Conservation (phyloP, 2,329 filamentous ascomycete genomes). For the Cyphellophora attinorum region DNA sequence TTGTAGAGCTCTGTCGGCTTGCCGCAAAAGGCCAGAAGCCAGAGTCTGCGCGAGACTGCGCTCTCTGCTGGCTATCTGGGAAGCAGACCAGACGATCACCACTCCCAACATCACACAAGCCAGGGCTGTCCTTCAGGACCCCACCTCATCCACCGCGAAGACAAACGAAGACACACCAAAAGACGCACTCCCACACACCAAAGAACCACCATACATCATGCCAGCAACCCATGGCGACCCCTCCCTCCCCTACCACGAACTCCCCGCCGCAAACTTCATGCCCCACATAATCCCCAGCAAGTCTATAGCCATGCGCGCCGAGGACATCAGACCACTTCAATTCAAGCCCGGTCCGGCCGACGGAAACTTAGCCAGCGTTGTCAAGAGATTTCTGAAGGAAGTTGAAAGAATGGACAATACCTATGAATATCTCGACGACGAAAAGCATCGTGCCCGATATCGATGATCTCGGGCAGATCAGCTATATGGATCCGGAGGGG, state of each 20-base stretch:
- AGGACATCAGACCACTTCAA: constrained; percentile 61
- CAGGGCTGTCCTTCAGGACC: constrained; percentile 1
- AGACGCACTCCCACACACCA: constrained; percentile 7
- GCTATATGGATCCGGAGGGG: constrained; percentile 57
- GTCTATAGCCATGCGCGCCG: constrained; percentile 60
- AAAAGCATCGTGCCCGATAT: constrained; percentile 50
- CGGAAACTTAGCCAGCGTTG: constrained; percentile 53
- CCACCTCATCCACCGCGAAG: no score
- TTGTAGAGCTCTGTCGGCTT: constrained; percentile 53
- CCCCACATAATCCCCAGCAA: constrained; percentile 70
- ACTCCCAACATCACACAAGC: constrained; percentile 48
- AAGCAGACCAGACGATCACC: constrained; percentile 44
- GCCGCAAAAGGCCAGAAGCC: constrained; percentile 46
- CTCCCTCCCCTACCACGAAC: constrained; percentile 65
- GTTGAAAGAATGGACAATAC: constrained; percentile 50
- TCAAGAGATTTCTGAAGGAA: constrained; percentile 61
- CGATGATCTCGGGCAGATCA: constrained; percentile 64
- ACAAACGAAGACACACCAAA: neutral
- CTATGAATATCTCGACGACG: constrained; percentile 40
- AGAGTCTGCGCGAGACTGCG: constrained; percentile 56
- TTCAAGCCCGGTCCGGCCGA: constrained; percentile 60
- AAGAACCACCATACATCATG: constrained; percentile 56
- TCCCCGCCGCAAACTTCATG: constrained; percentile 73
- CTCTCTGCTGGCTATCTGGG: constrained; percentile 61
- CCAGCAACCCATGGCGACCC: constrained; percentile 69